These are phyloP conservation scores for Nemophila menziesii DNA, from an alignment of 257 asterid genomes.

Conservation along the genomic window DNA sequence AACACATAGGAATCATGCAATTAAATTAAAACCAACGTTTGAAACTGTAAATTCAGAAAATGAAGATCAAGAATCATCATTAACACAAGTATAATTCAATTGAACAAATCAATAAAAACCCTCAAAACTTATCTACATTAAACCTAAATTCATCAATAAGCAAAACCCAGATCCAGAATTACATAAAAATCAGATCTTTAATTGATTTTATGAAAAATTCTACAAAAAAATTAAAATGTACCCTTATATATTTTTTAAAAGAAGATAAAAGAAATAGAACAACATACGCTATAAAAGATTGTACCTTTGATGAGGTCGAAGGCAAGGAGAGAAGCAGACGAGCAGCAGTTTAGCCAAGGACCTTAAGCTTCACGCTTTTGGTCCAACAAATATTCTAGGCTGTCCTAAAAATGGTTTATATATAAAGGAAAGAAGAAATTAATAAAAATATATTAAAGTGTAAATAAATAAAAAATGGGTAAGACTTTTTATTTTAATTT, in stretches of 20 bases:
- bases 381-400: constrained; percentile 6
- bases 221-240: constrained; percentile 4
- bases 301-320: constrained; percentile 28
- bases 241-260: constrained; percentile 5
- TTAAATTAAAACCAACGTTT: not conserved
- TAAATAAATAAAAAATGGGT: not conserved
- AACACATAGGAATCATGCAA: not conserved
- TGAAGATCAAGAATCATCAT: not conserved
- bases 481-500: not conserved
- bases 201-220: not conserved
- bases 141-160: constrained; percentile 6
- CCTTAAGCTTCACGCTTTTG: too few species aligned
- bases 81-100: constrained; percentile 4
- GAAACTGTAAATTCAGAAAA: not conserved
- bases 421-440: constrained; percentile 2
- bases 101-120: constrained; percentile 8
- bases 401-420: constrained; percentile 1
- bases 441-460: too few species aligned
- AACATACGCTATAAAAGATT: constrained; percentile 2
- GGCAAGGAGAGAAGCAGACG: not conserved
- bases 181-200: constrained; percentile 20
- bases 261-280: not conserved
- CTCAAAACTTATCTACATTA: constrained; percentile 4
- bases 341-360: constrained; percentile 8
- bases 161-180: constrained; percentile 33